Percentiles rank a stretch among this genome's conserved stretches.
Conservation (phyloP, 495 filamentous ascomycete species). For the Penicillium tannophilum region DNA sequence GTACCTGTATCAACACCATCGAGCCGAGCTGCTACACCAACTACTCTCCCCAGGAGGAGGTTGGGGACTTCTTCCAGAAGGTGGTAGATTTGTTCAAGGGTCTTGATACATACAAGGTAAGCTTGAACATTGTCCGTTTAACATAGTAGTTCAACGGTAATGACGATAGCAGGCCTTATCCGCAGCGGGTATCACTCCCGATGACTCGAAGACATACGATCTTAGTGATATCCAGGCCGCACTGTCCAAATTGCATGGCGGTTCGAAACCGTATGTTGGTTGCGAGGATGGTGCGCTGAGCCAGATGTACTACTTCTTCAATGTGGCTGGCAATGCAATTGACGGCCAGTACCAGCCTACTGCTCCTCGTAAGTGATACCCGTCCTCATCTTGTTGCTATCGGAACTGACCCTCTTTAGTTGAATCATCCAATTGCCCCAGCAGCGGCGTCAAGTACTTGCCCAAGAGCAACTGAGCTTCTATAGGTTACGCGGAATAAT, state of each 20-base stretch:
- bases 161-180: constrained; percentile 51
- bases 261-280: constrained; percentile 61
- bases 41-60: constrained; percentile 62
- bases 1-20: constrained; percentile 64
- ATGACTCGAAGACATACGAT: constrained; percentile 60
- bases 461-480: constrained; percentile 45
- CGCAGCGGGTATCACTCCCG: constrained; percentile 65
- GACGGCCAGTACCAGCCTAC: constrained; percentile 66
- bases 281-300: constrained; percentile 62
- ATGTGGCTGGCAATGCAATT: constrained; percentile 71
- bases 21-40: constrained; percentile 70
- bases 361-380: constrained; percentile 44
- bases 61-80: constrained; percentile 59
- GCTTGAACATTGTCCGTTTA: background rate
- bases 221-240: constrained; percentile 60
- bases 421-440: constrained; percentile 55
- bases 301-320: constrained; percentile 77
- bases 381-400: background rate
- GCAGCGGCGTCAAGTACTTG: constrained; percentile 60
- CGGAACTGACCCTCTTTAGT: constrained; percentile 35
- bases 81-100: constrained; percentile 61
- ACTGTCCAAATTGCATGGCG: constrained; percentile 56
- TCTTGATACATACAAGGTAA: constrained; percentile 61
- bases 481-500: no score
- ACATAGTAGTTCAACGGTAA: background rate